These are phyloP conservation scores for Trichoderma koningiopsis DNA, from an alignment of 2,329 filamentous ascomycete species.

Conservation along the genomic window DNA sequence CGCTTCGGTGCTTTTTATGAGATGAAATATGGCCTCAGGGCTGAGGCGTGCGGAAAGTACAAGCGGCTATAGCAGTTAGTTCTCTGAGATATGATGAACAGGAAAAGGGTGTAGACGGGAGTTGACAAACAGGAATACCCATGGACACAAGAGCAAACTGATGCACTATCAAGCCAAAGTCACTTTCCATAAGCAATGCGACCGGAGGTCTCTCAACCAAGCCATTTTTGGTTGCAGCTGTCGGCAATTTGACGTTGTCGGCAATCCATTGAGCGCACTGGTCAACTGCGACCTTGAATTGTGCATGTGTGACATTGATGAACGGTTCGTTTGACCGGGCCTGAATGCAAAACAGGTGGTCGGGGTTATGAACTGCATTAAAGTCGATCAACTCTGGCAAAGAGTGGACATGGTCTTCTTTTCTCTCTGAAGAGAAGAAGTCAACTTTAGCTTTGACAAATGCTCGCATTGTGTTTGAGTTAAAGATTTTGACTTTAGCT, in stretches of 20 bases:
- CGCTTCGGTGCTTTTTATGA: conserved; percentile 27
- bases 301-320: conserved; percentile 29
- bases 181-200: conserved; percentile 37
- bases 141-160: conserved; percentile 33
- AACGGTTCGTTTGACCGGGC: conserved; percentile 26
- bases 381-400: conserved; percentile 35
- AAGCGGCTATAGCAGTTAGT: conserved; percentile 22
- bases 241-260: conserved; percentile 22
- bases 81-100: neutral
- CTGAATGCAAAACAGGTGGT: conserved; percentile 35
- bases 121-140: conserved; percentile 30
- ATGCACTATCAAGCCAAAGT: conserved; percentile 35
- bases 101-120: neutral
- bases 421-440: conserved; percentile 28
- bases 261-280: conserved; percentile 30
- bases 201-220: conserved; percentile 29
- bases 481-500: neutral
- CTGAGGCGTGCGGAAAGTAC: conserved; percentile 30
- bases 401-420: conserved; percentile 27
- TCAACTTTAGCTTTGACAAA: conserved; percentile 28
- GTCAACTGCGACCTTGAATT: conserved; percentile 30
- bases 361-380: conserved; percentile 34
- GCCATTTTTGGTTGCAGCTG: conserved; percentile 11
- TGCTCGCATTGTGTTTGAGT: conserved; percentile 17
- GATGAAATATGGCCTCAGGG: conserved; percentile 28